A percentile compares a stretch with the other conserved stretches of the same genome.
phyloP scores from a whole-genome alignment of 495 filamentous ascomycete genomes.

The Hypoxylon intermedium region DNA sequence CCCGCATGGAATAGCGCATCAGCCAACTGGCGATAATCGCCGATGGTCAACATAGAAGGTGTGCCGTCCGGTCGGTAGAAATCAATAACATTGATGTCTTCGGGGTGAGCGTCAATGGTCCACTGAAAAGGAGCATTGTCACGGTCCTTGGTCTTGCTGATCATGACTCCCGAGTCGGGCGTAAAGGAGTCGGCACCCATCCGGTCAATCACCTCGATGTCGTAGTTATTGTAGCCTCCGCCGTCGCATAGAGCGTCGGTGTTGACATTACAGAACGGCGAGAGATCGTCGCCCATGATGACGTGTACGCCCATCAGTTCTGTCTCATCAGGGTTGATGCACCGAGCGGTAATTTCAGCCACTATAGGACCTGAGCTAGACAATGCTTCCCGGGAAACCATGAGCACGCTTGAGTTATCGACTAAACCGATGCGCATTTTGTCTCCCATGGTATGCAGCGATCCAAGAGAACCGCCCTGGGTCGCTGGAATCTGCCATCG shows the following conservation, averaged over 20 bases:
- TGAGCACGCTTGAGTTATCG: slow-evolving; percentile 40
- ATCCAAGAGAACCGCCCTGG: slow-evolving; percentile 47
- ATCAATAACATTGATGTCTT: slow-evolving; percentile 46
- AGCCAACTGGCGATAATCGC: slow-evolving; percentile 51
- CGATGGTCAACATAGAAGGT: slow-evolving; percentile 40
- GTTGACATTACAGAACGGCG: slow-evolving; percentile 43
- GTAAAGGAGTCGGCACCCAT: slow-evolving; percentile 53
- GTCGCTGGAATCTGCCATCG: slow-evolving; percentile 51
- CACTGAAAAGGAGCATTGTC: slow-evolving; percentile 50
- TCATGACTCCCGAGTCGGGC: slow-evolving; percentile 52
- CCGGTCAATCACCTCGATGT: slow-evolving; percentile 51
- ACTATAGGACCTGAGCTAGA: slow-evolving; percentile 47
- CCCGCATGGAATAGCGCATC: slow-evolving; percentile 55
- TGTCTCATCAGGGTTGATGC: slow-evolving; percentile 39
- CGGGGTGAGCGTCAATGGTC: slow-evolving; percentile 52
- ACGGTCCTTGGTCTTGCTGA: slow-evolving; percentile 50
- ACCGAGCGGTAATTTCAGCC: slow-evolving; percentile 47
- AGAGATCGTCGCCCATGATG: slow-evolving; percentile 41
- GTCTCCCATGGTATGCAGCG: slow-evolving; percentile 51
- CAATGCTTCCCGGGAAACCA: slow-evolving; percentile 44
- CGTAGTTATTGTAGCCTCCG: slow-evolving; percentile 49
- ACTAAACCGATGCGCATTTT: slow-evolving; percentile 50
- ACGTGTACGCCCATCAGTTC: slow-evolving; percentile 51
- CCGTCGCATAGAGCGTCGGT: slow-evolving; percentile 52
- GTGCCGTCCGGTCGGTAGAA: slow-evolving; percentile 46